Conservation (phyloP, 306 rosid species). For the Casuarina equisetifolia region DNA sequence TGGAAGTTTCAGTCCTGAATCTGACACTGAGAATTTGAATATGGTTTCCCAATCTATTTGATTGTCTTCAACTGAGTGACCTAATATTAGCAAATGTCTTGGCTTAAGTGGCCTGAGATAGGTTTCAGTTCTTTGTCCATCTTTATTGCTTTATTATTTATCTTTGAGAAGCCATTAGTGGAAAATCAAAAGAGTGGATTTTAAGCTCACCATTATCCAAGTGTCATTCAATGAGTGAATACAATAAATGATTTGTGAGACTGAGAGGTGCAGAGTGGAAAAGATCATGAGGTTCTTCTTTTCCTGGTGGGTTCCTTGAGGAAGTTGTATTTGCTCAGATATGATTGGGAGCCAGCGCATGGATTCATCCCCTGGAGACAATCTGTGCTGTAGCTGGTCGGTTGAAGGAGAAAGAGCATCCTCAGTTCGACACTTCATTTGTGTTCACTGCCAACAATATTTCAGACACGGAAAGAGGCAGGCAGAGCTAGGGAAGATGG, state of each 20-base stretch:
- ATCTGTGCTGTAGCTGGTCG: conserved; percentile 39
- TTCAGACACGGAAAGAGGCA: conserved; percentile 34
- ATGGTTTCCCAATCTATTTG: neutral
- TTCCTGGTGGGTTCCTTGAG: conserved; percentile 23
- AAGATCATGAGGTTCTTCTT: conserved; percentile 22
- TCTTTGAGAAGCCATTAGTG: neutral
- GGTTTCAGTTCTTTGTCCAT: too few species aligned
- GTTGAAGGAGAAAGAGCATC: conserved; percentile 31
- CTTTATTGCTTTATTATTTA: too few species aligned
- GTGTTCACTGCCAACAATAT: conserved; percentile 38
- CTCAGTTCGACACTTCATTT: conserved; percentile 32
- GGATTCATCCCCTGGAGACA: conserved; percentile 74
- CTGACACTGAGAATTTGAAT: neutral
- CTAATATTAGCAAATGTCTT: neutral
- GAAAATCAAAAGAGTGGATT: neutral
- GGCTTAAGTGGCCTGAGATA: too few species aligned
- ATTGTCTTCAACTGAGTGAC: neutral
- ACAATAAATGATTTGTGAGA: conserved; percentile 8
- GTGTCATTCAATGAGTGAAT: neutral
- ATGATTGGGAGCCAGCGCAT: conserved; percentile 51
- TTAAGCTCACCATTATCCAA: neutral
- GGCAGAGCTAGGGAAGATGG: neutral
- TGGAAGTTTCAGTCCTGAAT: neutral
- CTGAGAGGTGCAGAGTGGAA: conserved; percentile 10
- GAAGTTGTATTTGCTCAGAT: conserved; percentile 25